Evolutionary conservation across 768 basidiomycete species (phyloP).

Genomic region (Pleurotus salmoneostramineus): DNA sequence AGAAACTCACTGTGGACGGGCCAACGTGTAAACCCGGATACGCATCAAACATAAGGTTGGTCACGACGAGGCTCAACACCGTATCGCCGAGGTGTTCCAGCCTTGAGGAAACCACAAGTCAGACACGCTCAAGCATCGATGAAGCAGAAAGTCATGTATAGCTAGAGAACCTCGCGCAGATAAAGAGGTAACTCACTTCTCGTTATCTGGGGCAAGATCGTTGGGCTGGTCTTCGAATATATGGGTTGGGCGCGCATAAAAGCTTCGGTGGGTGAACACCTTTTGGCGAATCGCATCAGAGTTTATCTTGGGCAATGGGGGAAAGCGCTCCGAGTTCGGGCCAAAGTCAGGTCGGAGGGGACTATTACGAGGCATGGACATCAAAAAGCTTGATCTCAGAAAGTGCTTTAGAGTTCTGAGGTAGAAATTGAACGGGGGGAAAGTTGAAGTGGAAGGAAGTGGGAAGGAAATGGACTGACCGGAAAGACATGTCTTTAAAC

Average conservation of each 20-base stretch:
- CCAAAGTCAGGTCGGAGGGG: constrained; percentile 41
- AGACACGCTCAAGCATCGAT: constrained; percentile 7
- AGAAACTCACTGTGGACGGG: constrained; percentile 60
- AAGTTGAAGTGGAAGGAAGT: not conserved
- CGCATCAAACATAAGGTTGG: constrained; percentile 54
- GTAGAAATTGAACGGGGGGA: not conserved
- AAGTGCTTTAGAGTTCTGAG: not conserved
- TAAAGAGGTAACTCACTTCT: constrained; percentile 46
- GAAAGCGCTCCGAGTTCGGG: constrained; percentile 30
- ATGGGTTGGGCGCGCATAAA: constrained; percentile 63
- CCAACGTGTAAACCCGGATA: constrained; percentile 74
- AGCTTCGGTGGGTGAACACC: constrained; percentile 77
- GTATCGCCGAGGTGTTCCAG: constrained; percentile 76
- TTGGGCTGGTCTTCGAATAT: constrained; percentile 71
- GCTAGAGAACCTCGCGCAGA: not conserved
- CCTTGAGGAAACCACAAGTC: constrained; percentile 28
- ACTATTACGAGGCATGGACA: not conserved
- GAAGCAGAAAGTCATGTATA: not conserved
- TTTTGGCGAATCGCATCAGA: constrained; percentile 40
- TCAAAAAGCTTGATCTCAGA: not conserved
- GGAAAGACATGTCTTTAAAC: constrained; percentile 6
- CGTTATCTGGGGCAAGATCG: constrained; percentile 80
- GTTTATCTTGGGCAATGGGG: constrained; percentile 56
- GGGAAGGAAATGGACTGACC: constrained; percentile 4
- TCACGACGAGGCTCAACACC: constrained; percentile 67